Evolutionary conservation across 805 yeast species (phyloP).

Genomic region (Saturnispora besseyi): DNA sequence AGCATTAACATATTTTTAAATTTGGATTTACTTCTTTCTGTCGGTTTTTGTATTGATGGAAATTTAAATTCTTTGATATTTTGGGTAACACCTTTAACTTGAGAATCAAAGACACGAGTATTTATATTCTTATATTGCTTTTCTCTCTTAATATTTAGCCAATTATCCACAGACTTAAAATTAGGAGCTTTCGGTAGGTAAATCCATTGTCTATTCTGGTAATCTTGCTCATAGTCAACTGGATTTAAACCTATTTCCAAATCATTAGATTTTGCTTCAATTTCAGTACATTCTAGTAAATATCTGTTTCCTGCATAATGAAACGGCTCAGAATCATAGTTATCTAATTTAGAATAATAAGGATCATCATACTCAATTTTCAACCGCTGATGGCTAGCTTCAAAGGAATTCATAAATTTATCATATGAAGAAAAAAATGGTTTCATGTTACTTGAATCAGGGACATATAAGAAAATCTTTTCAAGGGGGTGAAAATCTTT

Average conservation of each 20-base stretch:
- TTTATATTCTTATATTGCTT: neutral
- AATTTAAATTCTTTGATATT: constrained; percentile 33
- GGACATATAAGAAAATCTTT: neutral
- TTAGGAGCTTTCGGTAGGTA: constrained; percentile 38
- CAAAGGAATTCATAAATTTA: constrained; percentile 29
- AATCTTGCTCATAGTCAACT: neutral
- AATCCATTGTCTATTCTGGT: constrained; percentile 8
- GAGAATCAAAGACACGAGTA: constrained; percentile 32
- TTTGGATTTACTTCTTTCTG: constrained; percentile 30
- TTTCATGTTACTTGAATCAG: constrained; percentile 2
- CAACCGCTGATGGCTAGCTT: constrained; percentile 34
- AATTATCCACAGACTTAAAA: constrained; percentile 28
- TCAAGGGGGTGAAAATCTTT: neutral
- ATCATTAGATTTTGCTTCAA: constrained; percentile 19
- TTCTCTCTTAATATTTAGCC: constrained; percentile 21
- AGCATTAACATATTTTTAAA: constrained; percentile 44
- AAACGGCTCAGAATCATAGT: constrained; percentile 46
- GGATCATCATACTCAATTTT: constrained; percentile 55
- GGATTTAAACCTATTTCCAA: neutral
- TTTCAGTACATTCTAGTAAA: constrained; percentile 32
- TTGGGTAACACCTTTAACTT: constrained; percentile 41
- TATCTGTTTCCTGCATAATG: constrained; percentile 61
- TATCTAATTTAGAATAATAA: constrained; percentile 43
- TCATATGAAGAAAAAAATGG: constrained; percentile 14
- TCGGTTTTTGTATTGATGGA: constrained; percentile 23